phyloP scores from a whole-genome alignment of 2,329 filamentous ascomycete genomes.

The Acrodontium crateriforme region DNA sequence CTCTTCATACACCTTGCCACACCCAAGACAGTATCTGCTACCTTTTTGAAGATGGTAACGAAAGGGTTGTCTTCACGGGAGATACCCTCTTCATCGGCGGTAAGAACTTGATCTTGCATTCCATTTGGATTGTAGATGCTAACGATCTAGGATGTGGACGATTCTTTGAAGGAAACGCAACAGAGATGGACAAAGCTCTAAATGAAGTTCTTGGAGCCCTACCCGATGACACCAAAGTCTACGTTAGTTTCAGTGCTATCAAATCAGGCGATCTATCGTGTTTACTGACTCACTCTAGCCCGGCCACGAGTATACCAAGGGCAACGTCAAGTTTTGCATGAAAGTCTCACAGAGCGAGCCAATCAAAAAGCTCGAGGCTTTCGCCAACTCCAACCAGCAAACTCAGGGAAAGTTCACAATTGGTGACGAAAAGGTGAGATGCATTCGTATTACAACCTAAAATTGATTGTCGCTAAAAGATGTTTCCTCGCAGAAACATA shows the following conservation, averaged over 20 bases:
- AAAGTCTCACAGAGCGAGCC: slow-evolving; percentile 62
- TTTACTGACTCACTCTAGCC: slow-evolving; percentile 41
- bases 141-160: slow-evolving; percentile 62
- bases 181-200: slow-evolving; percentile 85
- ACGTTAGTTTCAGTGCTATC: slow-evolving; percentile 41
- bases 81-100: slow-evolving; percentile 93
- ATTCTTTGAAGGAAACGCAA: slow-evolving; percentile 85
- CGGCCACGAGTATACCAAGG: slow-evolving; percentile 96
- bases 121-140: not conserved
- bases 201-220: slow-evolving; percentile 71
- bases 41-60: slow-evolving; percentile 66
- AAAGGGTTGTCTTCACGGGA: slow-evolving; percentile 80
- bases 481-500: slow-evolving; percentile 56
- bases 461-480: slow-evolving; percentile 1
- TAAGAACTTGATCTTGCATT: slow-evolving; percentile 24
- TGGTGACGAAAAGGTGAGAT: slow-evolving; percentile 76
- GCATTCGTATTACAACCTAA: not conserved
- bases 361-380: slow-evolving; percentile 63
- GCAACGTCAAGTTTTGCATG: slow-evolving; percentile 78
- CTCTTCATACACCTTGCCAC: slow-evolving; percentile 92
- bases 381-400: slow-evolving; percentile 65
- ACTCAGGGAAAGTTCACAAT: slow-evolving; percentile 96
- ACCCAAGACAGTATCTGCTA: slow-evolving; percentile 98
- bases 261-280: not conserved
- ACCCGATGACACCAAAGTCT: slow-evolving; percentile 85